Evolutionary conservation across 352 stramenopile species (phyloP), one percentile per base, ranked within the genome.

Genomic region (Phytophthora syringae): DNA sequence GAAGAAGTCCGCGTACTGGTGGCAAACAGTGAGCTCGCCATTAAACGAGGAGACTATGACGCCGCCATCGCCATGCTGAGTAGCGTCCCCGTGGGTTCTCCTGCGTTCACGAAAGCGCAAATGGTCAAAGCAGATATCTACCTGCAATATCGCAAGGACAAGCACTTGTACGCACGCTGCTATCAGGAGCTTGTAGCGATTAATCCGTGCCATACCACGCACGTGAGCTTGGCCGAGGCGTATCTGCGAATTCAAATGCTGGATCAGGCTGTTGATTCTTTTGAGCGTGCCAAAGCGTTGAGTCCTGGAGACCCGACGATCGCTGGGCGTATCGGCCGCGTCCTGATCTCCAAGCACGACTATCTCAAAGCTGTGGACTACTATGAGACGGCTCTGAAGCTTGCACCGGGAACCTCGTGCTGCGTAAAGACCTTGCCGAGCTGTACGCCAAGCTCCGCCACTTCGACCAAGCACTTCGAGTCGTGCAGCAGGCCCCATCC

Each of bases 61-160:
- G 80, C 80, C 15, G 95, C 94, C 0, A 88, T 98, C 37, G 74
- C 77, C 16, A 94, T 98, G 76, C 85, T 98, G 4, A 93, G 87
- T 57, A 89, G 81, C 47, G 92, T 98, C 3, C 83, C 84, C 5
- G 55, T 79, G 1, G 76, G 73, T 7, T 97, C 86, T 18, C 86
- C 89, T 5, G 80, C 86, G 2, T 98, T 96, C 62, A 67, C 76
- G 5, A 93, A 89, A 60, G 90, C 90, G 7, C 91, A 98, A 67
- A 93, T 97, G 67, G 77, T 97, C 53, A 98, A 98, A 63, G 95
- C 95, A 15, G 89, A 97, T 51, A 98, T 98, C 50, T 98, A 95
- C 56, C 76, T 98, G 20, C 87, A 87, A 52, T 87, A 98, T 60
- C 80, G 87, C 48, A 96, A 97, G 42, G 93, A 98, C 74, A 98